A percentile compares a stretch with the other conserved stretches of the same genome.
These are phyloP conservation scores for Diaporthe australafricana DNA, from an alignment of 2,329 filamentous ascomycete species.

Conservation along the genomic window DNA sequence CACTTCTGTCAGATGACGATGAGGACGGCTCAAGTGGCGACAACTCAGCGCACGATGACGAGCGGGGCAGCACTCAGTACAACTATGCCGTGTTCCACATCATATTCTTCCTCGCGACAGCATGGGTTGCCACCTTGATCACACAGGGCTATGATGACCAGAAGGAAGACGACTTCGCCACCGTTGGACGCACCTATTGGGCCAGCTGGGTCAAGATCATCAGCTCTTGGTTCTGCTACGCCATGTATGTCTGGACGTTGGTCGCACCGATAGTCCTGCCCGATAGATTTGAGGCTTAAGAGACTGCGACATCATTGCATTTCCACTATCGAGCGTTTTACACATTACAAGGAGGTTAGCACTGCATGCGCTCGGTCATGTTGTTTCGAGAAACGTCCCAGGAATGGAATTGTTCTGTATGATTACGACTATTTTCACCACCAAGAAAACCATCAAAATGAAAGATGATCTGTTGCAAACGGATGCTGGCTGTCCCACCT, in stretches of 20 bases:
- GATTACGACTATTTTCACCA: slow-evolving; percentile 20
- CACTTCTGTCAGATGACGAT: slow-evolving; percentile 79
- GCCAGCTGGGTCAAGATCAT: slow-evolving; percentile 99
- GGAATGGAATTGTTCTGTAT: slow-evolving; percentile 21
- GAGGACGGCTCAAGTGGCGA: slow-evolving; percentile 71
- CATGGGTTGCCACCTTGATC: slow-evolving; percentile 93
- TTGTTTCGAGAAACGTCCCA: neutral
- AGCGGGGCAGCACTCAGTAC: slow-evolving; percentile 91
- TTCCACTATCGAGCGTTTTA: slow-evolving; percentile 46
- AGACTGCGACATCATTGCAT: slow-evolving; percentile 42
- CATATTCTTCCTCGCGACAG: slow-evolving; percentile 96
- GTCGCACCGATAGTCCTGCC: slow-evolving; percentile 87
- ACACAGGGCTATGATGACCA: slow-evolving; percentile 76
- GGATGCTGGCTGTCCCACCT: slow-evolving; percentile 9
- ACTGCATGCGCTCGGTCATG: slow-evolving; percentile 13
- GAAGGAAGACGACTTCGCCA: slow-evolving; percentile 79
- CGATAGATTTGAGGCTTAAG: slow-evolving; percentile 77
- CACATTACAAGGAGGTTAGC: slow-evolving; percentile 37
- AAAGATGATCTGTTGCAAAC: slow-evolving; percentile 25
- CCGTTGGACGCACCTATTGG: slow-evolving; percentile 94
- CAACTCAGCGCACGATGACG: slow-evolving; percentile 82
- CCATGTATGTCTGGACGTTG: slow-evolving; percentile 92
- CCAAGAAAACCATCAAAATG: neutral
- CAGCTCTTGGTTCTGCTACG: slow-evolving; percentile 96
- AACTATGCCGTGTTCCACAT: slow-evolving; percentile 96